Percentiles rank a stretch among this genome's conserved stretches.
Conservation (phyloP, 768 basidiomycete species). For the Phlegmacium glaucopus region DNA sequence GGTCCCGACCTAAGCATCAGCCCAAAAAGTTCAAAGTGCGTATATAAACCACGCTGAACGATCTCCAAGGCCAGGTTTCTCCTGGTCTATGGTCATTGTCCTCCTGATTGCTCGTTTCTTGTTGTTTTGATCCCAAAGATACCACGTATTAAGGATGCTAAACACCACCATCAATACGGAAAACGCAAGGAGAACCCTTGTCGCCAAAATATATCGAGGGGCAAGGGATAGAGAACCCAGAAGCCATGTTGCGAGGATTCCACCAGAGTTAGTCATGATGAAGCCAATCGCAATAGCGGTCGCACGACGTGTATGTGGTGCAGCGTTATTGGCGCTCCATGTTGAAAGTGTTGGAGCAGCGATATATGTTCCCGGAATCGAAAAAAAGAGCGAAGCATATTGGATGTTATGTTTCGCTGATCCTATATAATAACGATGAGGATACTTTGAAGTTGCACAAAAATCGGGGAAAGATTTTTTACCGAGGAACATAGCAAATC, state of each 20-base stretch:
- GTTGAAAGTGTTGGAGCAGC: slow-evolving; percentile 50
- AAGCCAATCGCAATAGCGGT: slow-evolving; percentile 56
- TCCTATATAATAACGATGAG: slow-evolving; percentile 21
- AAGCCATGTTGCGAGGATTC: slow-evolving; percentile 61
- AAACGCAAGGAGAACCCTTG: slow-evolving; percentile 37
- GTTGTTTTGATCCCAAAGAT: slow-evolving; percentile 41
- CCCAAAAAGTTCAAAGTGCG: slow-evolving; percentile 29
- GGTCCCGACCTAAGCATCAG: too few species aligned
- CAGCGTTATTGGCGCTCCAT: slow-evolving; percentile 62
- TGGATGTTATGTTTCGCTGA: slow-evolving; percentile 36
- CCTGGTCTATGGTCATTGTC: slow-evolving; percentile 27
- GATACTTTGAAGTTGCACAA: too few species aligned
- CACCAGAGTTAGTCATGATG: slow-evolving; percentile 56
- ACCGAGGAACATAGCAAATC: slow-evolving; percentile 58
- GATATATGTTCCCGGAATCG: slow-evolving; percentile 50
- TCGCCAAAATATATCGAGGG: slow-evolving; percentile 48
- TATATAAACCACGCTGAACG: slow-evolving; percentile 54
- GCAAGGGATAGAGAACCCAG: slow-evolving; percentile 46
- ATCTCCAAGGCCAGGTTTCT: slow-evolving; percentile 43
- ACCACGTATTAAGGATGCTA: slow-evolving; percentile 33
- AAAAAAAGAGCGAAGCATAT: slow-evolving; percentile 57
- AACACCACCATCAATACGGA: slow-evolving; percentile 38
- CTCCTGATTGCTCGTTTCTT: slow-evolving; percentile 35
- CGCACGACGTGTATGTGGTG: slow-evolving; percentile 54
- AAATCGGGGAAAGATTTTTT: too few species aligned